phyloP scores from a whole-genome alignment of 805 yeast genomes.

The Myxozyma neglecta region DNA sequence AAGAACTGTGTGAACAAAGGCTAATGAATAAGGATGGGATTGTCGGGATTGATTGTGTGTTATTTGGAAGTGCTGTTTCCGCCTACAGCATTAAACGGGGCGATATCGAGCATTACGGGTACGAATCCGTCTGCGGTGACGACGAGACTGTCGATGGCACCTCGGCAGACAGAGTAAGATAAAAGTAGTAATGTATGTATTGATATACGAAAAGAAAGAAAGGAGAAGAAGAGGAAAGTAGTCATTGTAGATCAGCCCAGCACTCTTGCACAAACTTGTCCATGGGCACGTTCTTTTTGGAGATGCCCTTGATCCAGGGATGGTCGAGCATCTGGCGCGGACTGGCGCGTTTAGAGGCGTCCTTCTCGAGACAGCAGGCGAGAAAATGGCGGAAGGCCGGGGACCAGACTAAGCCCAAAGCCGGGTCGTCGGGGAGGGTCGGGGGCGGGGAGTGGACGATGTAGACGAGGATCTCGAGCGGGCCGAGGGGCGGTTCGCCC shows the following conservation, averaged over 20 bases:
- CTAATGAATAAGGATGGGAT: constrained; percentile 10
- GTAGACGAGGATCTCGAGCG: constrained; percentile 80
- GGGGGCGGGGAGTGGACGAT: constrained; percentile 81
- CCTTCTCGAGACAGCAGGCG: constrained; percentile 75
- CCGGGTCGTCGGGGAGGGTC: constrained; percentile 71
- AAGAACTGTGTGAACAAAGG: too few species aligned
- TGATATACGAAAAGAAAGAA: neutral
- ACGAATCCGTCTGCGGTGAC: constrained; percentile 16
- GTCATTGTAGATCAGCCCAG: constrained; percentile 19
- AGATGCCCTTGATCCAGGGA: constrained; percentile 79
- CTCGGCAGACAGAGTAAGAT: constrained; percentile 17
- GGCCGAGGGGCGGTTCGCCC: constrained; percentile 61
- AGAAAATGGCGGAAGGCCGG: constrained; percentile 80
- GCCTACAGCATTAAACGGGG: neutral
- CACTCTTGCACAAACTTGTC: constrained; percentile 73
- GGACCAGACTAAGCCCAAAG: constrained; percentile 76
- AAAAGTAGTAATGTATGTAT: too few species aligned
- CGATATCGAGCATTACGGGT: constrained; percentile 2
- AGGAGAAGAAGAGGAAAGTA: neutral
- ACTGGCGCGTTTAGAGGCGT: constrained; percentile 76
- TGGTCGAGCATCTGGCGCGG: constrained; percentile 92
- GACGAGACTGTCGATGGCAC: constrained; percentile 26
- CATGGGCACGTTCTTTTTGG: constrained; percentile 74
- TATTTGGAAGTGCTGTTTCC: constrained; percentile 27
- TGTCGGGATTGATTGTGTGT: constrained; percentile 29